Evolutionary conservation across 2,329 filamentous ascomycete genomes (phyloP).

Genomic region (Apiospora hydei): DNA sequence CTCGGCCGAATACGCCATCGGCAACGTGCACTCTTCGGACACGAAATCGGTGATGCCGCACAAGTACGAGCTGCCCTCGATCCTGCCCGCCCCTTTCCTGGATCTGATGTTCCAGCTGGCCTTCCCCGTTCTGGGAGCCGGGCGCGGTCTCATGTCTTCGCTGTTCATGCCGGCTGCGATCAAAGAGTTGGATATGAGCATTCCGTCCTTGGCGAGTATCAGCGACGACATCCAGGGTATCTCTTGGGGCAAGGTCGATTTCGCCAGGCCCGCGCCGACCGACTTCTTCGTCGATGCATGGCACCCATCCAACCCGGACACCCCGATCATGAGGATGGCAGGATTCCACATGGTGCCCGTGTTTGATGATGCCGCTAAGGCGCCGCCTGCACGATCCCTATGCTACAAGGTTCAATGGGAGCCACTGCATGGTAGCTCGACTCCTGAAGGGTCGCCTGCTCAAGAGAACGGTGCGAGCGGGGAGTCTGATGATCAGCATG

Average conservation of each 20-base stretch:
- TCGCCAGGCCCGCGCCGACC: neutral
- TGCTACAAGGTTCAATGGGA: conserved; percentile 37
- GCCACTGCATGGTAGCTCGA: neutral
- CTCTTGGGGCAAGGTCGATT: neutral
- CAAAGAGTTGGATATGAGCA: conserved; percentile 4
- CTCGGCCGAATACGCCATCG: neutral
- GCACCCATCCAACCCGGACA: neutral
- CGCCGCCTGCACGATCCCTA: neutral
- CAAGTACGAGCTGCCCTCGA: conserved; percentile 8
- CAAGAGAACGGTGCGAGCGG: neutral
- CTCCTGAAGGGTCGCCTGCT: neutral
- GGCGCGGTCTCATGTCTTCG: neutral
- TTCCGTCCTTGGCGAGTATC: neutral
- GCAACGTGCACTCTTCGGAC: conserved; percentile 4
- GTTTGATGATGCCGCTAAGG: neutral
- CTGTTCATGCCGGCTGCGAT: neutral
- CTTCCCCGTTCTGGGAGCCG: neutral
- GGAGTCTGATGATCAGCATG: neutral
- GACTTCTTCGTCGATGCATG: conserved; percentile 21
- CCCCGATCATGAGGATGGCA: conserved; percentile 2
- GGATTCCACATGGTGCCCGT: conserved; percentile 14
- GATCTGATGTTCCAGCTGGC: conserved; percentile 12
- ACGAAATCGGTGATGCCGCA: conserved; percentile 17
- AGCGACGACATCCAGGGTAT: conserved; percentile 7
- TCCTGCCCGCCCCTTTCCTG: conserved; percentile 14